Evolutionary conservation across 2,329 filamentous ascomycete species (phyloP).

Genomic region (Fusarium sp.): DNA sequence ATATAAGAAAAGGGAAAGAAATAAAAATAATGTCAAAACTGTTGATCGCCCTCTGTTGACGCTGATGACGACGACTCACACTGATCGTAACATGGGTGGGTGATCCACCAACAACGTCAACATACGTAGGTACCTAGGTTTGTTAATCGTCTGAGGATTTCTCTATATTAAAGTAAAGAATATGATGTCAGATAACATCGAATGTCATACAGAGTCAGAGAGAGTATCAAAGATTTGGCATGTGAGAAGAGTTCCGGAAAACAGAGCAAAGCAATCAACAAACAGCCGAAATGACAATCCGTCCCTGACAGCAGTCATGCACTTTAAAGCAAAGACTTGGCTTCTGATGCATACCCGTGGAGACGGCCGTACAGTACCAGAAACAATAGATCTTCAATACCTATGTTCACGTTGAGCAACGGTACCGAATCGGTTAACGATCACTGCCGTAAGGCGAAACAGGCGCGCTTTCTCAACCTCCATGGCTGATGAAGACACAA

Average conservation of each 20-base stretch:
- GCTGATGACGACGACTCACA: slow-evolving; percentile 39
- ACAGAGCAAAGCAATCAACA: not conserved
- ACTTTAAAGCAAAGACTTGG: not conserved
- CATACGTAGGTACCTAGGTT: not conserved
- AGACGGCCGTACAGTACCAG: slow-evolving; percentile 13
- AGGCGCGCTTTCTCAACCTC: not conserved
- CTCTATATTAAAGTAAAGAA: not conserved
- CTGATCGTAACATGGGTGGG: slow-evolving; percentile 15
- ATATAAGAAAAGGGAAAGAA: not conserved
- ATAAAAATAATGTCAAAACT: not conserved
- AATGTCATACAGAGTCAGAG: not conserved
- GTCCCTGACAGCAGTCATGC: not conserved
- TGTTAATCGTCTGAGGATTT: not conserved
- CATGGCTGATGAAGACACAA: slow-evolving; percentile 8
- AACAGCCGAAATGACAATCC: not conserved
- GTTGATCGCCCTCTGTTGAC: slow-evolving; percentile 1
- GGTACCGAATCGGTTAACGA: slow-evolving; percentile 15
- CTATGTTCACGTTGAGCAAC: not conserved
- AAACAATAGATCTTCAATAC: slow-evolving; percentile 28
- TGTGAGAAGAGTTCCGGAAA: not conserved
- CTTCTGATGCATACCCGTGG: not conserved
- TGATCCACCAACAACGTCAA: slow-evolving; percentile 12
- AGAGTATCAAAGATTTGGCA: not conserved
- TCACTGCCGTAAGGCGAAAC: slow-evolving; percentile 21
- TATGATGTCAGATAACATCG: not conserved